phyloP scores from a whole-genome alignment of 2,329 filamentous ascomycete genomes.

The Penicillium polonicum region DNA sequence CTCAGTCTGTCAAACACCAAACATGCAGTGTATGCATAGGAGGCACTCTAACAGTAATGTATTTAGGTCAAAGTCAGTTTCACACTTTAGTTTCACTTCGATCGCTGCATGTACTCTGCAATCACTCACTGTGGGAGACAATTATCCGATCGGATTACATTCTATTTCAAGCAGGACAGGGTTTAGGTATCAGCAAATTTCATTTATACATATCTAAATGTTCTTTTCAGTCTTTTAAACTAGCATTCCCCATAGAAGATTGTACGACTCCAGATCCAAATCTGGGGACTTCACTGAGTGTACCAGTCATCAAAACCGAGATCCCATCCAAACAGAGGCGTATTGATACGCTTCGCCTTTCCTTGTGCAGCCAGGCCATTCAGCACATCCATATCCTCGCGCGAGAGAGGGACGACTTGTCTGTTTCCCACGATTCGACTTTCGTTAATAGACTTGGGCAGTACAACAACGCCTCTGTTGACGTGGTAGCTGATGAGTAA shows the following conservation, averaged over 20 bases:
- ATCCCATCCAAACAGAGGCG: constrained; percentile 35
- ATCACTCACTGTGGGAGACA: neutral
- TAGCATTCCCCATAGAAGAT: neutral
- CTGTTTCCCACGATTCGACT: constrained; percentile 14
- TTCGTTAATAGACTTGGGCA: constrained; percentile 16
- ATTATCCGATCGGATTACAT: neutral
- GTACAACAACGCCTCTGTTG: constrained; percentile 15
- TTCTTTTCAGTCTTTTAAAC: neutral
- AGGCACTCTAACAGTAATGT: neutral
- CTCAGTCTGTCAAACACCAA: no score
- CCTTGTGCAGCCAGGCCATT: constrained; percentile 31
- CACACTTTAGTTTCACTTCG: neutral
- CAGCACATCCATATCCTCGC: constrained; percentile 24
- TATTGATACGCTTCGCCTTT: constrained; percentile 37
- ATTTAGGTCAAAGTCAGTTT: no score
- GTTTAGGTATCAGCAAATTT: neutral
- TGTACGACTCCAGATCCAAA: neutral
- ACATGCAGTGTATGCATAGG: no score
- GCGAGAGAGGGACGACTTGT: constrained; percentile 10
- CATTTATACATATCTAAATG: neutral
- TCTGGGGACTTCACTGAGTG: neutral
- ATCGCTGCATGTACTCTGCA: neutral
- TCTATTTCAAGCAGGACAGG: neutral
- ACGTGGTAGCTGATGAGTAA: constrained; percentile 18
- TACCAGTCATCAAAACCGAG: constrained; percentile 19